Base-by-base conservation (phyloP, 2,329 filamentous ascomycete species). In the Aureobasidium leucospermi region DNA sequence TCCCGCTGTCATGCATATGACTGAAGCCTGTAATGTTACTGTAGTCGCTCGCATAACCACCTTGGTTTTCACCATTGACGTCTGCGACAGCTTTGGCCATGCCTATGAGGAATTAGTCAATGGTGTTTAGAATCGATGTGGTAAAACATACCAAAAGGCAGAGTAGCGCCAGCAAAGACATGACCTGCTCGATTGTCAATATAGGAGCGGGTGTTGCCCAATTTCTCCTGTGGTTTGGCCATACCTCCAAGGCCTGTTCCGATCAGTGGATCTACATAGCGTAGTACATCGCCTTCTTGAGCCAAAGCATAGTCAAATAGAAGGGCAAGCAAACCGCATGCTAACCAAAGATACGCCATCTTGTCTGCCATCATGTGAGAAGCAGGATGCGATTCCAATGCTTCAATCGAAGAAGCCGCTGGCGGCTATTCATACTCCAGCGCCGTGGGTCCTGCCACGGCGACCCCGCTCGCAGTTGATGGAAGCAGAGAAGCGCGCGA, bases 1-100 rank as follows among this genome's bases (percentile, higher is more conserved):
- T 81, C 10, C 79, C 79, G 45, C 72, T 76, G 63, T 81, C 79
- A 65, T 82, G 80, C 75, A 80, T 78, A 19, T 68, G 69, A 29
- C 69, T 73, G 62, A 78, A 77, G 8, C 75, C 75, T 9, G 74
- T 77, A 28, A 78, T 70, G 42, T 73, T 74, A 52, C 69, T 72
- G 8, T 68, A 68, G 47, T 76, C 74, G 5, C 74, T 77, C 6
- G 80, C 78, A 66, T 83, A 85, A 0, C 81, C 82, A 42, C 79
- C 81, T 60, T 83, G 80, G 48, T 84, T 81, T 63, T 75, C 81
- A 59, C 72, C 74, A 60, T 77, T 72, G 7, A 76, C 74, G 60
- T 79, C 76, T 3, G 76, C 75, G 6, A 75, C 76, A 23, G 76
- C 75, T 70, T 79, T 78, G 3, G 74, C 76, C 74, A 79, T 75